Evolutionary conservation across 805 yeast genomes (phyloP), one percentile per base, ranked within the genome.

Genomic region (Lipomyces anomalus): DNA sequence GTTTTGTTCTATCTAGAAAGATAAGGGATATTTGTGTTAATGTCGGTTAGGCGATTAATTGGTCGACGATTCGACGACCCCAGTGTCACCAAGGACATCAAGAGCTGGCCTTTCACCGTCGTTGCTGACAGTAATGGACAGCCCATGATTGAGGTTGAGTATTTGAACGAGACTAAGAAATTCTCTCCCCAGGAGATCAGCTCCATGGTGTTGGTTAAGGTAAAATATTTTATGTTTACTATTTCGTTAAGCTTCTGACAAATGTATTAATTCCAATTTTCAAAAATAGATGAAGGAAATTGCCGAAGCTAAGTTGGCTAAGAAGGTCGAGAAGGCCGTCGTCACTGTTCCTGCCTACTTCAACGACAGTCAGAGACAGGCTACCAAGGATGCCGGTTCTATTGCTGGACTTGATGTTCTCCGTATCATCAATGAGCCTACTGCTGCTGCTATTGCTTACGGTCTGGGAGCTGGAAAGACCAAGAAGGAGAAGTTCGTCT

Each of bases 391-490:
- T 64, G 90, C 92, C 57, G 92, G 92, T 74, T 71, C 81, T 63
- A 83, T 83, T 74, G 84, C 90, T 54, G 92, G 92, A 61, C 74
- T 83, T 64, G 82, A 83, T 69, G 89, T 83, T 49, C 75, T 82
- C 69, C 81, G 92, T 73, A 83, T 83, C 69, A 83, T 83, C 65
- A 83, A 83, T 74, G 92, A 83, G 74, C 92, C 92, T 62, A 87
- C 96, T 55, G 96, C 96, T 42, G 96, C 96, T 57, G 96, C 96
- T 56, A 85, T 87, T 71, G 96, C 96, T 58, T 88, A 88, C 74
- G 96, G 96, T 73, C 78, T 89, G 55, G 95, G 90, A 80, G 87
- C 88, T 62, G 90, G 84, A 59, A 79, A 80, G 74, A 76, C 80
- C 66, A 78, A 77, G 67, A 80, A 79, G 63, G 95, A 84, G 74